Base-by-base conservation (phyloP, 2,329 filamentous ascomycete species). In the Diaporthe australafricana region DNA sequence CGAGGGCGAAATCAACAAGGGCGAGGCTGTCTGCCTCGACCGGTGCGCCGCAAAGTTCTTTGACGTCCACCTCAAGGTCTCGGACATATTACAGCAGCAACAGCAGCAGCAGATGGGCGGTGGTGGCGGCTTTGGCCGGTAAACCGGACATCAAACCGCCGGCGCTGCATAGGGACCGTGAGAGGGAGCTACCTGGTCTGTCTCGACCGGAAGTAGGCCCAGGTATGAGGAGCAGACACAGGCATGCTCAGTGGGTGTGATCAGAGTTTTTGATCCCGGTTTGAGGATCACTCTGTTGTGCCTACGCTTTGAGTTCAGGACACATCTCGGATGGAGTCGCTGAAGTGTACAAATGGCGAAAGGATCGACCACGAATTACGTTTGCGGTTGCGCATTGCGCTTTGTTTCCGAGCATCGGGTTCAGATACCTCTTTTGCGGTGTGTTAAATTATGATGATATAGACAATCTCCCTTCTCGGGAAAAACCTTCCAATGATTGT, bases 1-100 rank as follows among this genome's bases (percentile, higher is more conserved):
- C 82, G 96, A 99, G 87, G 91, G 90, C 83, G 96, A 99, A 78
- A 91, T 99, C 80, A 98, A 98, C 90, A 99, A 99, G 87, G 97
- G 95, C 88, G 96, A 99, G 86, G 95, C 93, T 77, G 96, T 99
- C 78, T 99, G 97, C 87, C 91, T 99, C 78, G 96, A 99, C 86
- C 94, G 96, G 80, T 99, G 97, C 86, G 94, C 97, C 72, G 90
- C 93, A 81, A 99, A 99, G 87, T 99, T 98, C 88, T 98, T 99
- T 86, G 96, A 98, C 78, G 95, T 98, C 80, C 97, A 98, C 83
- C 91, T 98, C 87, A 98, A 98, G 88, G 94, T 98, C 73, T 96
- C 93, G 79, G 95, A 98, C 86, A 94, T 97, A 86, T 95, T 98
- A 91, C 95, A 98, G 85, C 91, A 92, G 75, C 93, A 97, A 84